phyloP scores from a whole-genome alignment of 495 filamentous ascomycete genomes.

The Penicillium goetzii region DNA sequence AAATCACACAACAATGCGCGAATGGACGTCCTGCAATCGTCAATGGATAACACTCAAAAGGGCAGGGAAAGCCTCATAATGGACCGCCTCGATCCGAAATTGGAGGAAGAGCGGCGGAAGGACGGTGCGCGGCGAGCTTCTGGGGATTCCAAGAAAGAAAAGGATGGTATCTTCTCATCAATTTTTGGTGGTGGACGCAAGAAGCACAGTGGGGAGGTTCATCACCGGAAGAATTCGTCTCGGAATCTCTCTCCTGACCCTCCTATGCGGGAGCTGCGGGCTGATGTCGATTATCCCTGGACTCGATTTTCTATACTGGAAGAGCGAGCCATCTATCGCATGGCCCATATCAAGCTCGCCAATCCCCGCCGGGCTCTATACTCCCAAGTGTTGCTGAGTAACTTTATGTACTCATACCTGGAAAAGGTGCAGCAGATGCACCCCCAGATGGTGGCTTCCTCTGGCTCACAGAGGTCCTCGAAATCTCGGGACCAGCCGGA shows the following conservation, averaged over 20 bases:
- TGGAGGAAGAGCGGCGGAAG: constrained; percentile 85
- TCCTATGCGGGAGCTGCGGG: constrained; percentile 66
- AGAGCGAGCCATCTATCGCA: constrained; percentile 95
- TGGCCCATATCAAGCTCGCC: constrained; percentile 98
- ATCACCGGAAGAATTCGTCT: constrained; percentile 73
- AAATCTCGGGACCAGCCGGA: constrained; percentile 69
- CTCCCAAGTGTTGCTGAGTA: constrained; percentile 95
- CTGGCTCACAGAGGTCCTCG: constrained; percentile 59
- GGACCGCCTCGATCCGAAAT: constrained; percentile 73
- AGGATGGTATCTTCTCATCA: constrained; percentile 82
- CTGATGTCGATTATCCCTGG: constrained; percentile 94
- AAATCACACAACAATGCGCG: constrained; percentile 70
- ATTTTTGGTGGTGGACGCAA: constrained; percentile 87
- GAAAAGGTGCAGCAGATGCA: constrained; percentile 99
- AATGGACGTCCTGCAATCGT: constrained; percentile 78
- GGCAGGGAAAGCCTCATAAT: constrained; percentile 83
- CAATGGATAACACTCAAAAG: constrained; percentile 67
- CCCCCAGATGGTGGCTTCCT: constrained; percentile 76
- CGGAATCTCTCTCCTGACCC: constrained; percentile 83
- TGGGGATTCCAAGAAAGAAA: constrained; percentile 83
- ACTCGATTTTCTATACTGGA: constrained; percentile 94
- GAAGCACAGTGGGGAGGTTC: constrained; percentile 66
- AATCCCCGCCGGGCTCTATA: constrained; percentile 91
- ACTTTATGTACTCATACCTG: constrained; percentile 99
- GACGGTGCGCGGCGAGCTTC: constrained; percentile 73